Percentiles rank a stretch among this genome's conserved stretches.
Conservation (phyloP, 2,329 filamentous ascomycete species). For the Microcyclospora pomicola region DNA sequence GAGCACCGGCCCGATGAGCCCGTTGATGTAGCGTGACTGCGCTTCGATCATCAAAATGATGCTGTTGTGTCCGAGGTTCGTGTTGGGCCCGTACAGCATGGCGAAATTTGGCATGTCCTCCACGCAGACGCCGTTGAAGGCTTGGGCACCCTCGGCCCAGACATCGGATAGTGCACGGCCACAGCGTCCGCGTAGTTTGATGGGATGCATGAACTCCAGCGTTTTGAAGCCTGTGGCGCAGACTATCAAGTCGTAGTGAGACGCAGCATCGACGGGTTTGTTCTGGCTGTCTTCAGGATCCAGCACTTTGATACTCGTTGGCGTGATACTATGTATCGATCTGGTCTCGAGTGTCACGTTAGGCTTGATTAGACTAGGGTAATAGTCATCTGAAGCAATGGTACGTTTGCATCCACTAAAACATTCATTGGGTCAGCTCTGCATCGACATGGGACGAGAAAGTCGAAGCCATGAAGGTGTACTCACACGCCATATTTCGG, state of each 20-base stretch:
- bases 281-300: conserved; percentile 18
- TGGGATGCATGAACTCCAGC: conserved; percentile 45
- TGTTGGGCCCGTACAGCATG: conserved; percentile 47
- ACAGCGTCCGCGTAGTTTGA: conserved; percentile 36
- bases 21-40: conserved; percentile 41
- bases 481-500: conserved; percentile 35
- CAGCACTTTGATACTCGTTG: conserved; percentile 33
- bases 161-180: conserved; percentile 33
- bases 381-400: conserved; percentile 44
- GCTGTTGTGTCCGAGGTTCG: conserved; percentile 36
- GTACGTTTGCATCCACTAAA: conserved; percentile 38
- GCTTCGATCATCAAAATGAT: conserved; percentile 51
- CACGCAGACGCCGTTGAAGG: conserved; percentile 38
- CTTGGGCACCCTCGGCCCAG: conserved; percentile 41
- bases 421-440: too few relatives aligned
- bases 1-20: conserved; percentile 36
- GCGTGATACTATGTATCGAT: conserved; percentile 33
- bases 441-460: too few relatives aligned
- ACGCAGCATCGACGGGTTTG: conserved; percentile 8
- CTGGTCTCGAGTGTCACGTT: conserved; percentile 41
- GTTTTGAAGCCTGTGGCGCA: conserved; percentile 47
- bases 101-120: conserved; percentile 41
- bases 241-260: conserved; percentile 41
- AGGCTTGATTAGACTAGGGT: conserved; percentile 32
- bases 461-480: too few relatives aligned